Evolutionary conservation across 768 basidiomycete genomes (phyloP), one percentile per base, ranked within the genome.

Genomic region (Pisolithus marmoratus): DNA sequence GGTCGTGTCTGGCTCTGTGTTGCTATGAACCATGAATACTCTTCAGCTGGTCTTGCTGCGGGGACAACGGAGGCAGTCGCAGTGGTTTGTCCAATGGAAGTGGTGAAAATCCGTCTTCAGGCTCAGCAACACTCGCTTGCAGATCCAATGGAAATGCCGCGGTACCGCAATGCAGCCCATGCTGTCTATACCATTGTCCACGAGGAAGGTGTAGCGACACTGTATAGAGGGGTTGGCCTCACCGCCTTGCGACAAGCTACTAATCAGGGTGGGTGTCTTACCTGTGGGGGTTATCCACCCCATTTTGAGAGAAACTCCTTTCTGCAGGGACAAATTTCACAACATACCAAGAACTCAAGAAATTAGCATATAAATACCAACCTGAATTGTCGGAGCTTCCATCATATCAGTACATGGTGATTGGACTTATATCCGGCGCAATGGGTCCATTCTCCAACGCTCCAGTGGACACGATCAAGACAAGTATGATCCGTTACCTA

Each of bases 381-480:
- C 95, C 94, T 11, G 82, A 86, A 42, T 70, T 86, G 49, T 63
- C 62, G 0, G 87, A 91, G 38, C 78, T 99, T 26, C 96, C 96
- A 4, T 90, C 90, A 31, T 96, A 90, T 69, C 96, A 99, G 66
- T 91, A 94, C 60, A 95, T 96, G 87, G 45, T 89, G 22, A 91
- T 98, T 52, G 96, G 96, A 48, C 77, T 98, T 53, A 83, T 99
- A 60, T 95, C 92, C 44, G 96, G 96, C 47, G 96, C 96, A 2
- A 93, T 94, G 87, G 96, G 96, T 4, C 96, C 96, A 14, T 94
- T 98, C 69, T 94, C 94, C 14, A 98, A 99, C 64, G 96, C 96
- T 12, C 95, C 94, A 1, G 88, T 93, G 49, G 90, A 92, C 68
- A 91, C 89, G 11, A 93, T 95, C 62, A 97, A 96, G 70, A 98